Base-by-base conservation (phyloP, 257 asterid genomes). In the Solanum chmielewskii region DNA sequence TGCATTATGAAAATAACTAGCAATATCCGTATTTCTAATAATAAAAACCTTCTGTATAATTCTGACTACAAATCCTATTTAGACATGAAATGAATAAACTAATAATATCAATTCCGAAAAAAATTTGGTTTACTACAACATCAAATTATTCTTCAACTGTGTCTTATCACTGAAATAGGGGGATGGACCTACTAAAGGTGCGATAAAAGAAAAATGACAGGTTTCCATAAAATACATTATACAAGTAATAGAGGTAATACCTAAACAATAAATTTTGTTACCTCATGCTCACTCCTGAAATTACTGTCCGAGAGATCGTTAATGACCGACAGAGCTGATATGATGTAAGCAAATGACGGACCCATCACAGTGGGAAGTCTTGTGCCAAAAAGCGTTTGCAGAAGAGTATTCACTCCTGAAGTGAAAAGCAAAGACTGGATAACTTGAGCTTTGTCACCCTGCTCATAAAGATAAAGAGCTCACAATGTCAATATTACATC, bases 361-460 rank as follows among this genome's bases (percentile, higher is more conserved):
- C 98, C 98, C 95, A 97, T 95, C 77, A 97, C 99, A 0, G 99
- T 97, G 33, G 99, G 99, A 86, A 97, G 99, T 29, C 99, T 94
- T 41, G 98, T 92, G 77, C 99, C 99, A 42, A 97, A 88, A 92
- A 97, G 93, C 21, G 98, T 96, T 83, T 97, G 99, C 89, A 96
- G 45, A 83, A 96, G 98, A 7, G 99, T 97, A 88, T 96, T 96
- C 60, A 97, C 87, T 85, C 98, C 99, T 4, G 99, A 94, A 95
- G 94, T 94, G 87, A 97, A 96, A 86, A 97, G 98, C 95, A 96
- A 85, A 4, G 98, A 69, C 86, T 97, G 99, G 87, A 97, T 96
- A 84, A 97, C 99, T 82, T 93, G 93, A 88, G 99, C 99, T 90
- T 75, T 95, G 87, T 97, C 99, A 13, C 98, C 98, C 99, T 97